Base-by-base conservation (phyloP, 1,284 basidiomycete genomes). In the Moniliophthora roreri region DNA sequence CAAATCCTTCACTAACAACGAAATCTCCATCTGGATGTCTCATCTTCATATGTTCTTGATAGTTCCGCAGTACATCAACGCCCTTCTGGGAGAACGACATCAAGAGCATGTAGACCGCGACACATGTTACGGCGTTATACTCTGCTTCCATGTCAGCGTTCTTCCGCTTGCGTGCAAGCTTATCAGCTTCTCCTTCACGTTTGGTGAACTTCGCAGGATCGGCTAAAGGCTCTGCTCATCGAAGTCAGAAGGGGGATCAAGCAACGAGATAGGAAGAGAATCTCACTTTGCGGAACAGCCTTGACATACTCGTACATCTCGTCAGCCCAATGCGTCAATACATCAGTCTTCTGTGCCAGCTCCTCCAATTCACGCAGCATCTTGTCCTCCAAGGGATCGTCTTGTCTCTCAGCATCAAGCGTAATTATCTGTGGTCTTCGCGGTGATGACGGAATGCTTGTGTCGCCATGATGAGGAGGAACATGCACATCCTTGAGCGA, bases 81-180 rank as follows among this genome's bases (percentile, higher is more conserved):
- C 94, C 96, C 67, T 89, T 90, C 70, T 95, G 91, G 53, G 95
- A 84, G 69, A 98, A 98, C 0, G 87, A 84, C 80, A 98, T 89
- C 39, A 96, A 80, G 58, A 95, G 89, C 76, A 98, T 88, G 73
- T 98, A 98, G 50, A 99, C 80, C 38, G 95, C 88, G 36, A 97
- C 85, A 51, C 85, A 87, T 0, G 88, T 89, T 73, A 95, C 81
- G 72, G 89, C 86, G 61, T 94, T 75, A 75, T 89, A 76, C 63
- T 90, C 89, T 13, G 85, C 86, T 62, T 90, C 87, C 63, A 84
- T 76, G 60, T 88, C 87, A 18, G 84, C 82, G 53, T 85, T 79
- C 65, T 81, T 82, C 58, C 89, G 72, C 61, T 77, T 74, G 48
- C 77, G 74, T 0, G 89, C 88, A 26, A 81, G 78, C 58, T 81